A percentile compares a stretch with the other conserved stretches of the same genome.
These are phyloP conservation scores for Backusella psychrophila DNA, from an alignment of 192 early-diverging fungal genomes.

Conservation along the genomic window DNA sequence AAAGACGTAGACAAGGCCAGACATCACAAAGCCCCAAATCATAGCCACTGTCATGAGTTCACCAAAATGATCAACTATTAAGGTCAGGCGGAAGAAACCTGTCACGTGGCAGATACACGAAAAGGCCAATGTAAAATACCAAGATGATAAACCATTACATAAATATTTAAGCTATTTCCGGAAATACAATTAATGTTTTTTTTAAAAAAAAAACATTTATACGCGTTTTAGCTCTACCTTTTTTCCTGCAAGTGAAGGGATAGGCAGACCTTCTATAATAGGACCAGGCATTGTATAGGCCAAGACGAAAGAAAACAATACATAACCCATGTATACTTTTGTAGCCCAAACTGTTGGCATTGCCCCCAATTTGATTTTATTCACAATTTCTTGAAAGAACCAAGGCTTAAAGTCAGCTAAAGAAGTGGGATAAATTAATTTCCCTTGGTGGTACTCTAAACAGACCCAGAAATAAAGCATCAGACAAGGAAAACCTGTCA, in stretches of 20 bases:
- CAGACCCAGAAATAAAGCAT: conserved; percentile 78
- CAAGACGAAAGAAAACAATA: conserved; percentile 53
- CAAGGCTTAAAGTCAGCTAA: conserved; percentile 35
- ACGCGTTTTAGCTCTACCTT: conserved; percentile 12
- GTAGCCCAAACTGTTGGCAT: conserved; percentile 48
- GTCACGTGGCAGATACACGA: conserved; percentile 43
- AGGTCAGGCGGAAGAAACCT: conserved; percentile 42
- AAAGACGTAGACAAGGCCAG: conserved; percentile 36
- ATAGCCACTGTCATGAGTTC: conserved; percentile 52
- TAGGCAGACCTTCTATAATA: conserved; percentile 60
- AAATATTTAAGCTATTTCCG: conserved; percentile 45
- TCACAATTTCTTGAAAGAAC: conserved; percentile 40
- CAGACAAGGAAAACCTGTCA: conserved; percentile 65
- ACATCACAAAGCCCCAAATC: conserved; percentile 46
- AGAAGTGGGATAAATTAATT: conserved; percentile 39
- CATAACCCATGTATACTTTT: conserved; percentile 60
- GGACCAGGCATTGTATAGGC: conserved; percentile 68
- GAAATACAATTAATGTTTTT: not conserved
- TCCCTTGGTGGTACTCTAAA: conserved; percentile 64
- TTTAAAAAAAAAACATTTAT: not conserved
- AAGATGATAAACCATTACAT: conserved; percentile 52
- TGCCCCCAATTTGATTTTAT: conserved; percentile 51
- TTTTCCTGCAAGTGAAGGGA: conserved; percentile 57
- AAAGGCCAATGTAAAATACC: conserved; percentile 44
- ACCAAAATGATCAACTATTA: conserved; percentile 58